Evolutionary conservation across 371 early-diverging fungal species (phyloP), one percentile per base, ranked within the genome.

Genomic region (Mucor lusitanicus): DNA sequence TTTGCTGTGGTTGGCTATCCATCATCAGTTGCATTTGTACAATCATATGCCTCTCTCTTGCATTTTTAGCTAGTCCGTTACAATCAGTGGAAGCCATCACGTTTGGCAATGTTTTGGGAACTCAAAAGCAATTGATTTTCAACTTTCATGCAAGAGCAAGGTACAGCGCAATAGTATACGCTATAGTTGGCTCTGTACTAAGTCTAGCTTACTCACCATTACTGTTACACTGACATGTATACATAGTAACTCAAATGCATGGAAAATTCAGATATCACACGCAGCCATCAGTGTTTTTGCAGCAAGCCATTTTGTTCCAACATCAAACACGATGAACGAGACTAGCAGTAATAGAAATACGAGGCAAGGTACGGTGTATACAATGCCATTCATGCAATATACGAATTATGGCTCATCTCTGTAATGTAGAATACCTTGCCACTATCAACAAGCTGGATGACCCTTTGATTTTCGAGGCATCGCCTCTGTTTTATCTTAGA

Each of bases 71-170:
- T 25, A 59, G 62, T 23, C 82, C 82, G 12, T 64, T 82, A 12
- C 46, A 55, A 19, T 61, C 68, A 4, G 68, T 82, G 15, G 73
- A 79, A 53, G 78, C 74, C 6, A 64, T 77, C 19, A 72, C 70
- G 0, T 77, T 90, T 19, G 71, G 82, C 11, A 87, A 88, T 70
- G 86, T 90, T 0, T 70, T 90, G 56, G 88, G 88, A 13, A 82
- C 87, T 11, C 85, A 87, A 59, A 87, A 86, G 58, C 84, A 85
- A 64, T 69, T 88, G 23, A 76, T 88, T 28, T 86, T 88, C 42
- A 78, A 86, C 59, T 59, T 87, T 48, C 83, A 85, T 60, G 72
- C 86, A 30, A 69, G 67, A 64, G 80, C 71, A 23, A 53, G 61
- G 71, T 68, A 72, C 42, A 44, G 17, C 13, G 15, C 30, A 54